phyloP scores from a whole-genome alignment of 2,329 filamentous ascomycete genomes.

The Exophiala xenobiotica region DNA sequence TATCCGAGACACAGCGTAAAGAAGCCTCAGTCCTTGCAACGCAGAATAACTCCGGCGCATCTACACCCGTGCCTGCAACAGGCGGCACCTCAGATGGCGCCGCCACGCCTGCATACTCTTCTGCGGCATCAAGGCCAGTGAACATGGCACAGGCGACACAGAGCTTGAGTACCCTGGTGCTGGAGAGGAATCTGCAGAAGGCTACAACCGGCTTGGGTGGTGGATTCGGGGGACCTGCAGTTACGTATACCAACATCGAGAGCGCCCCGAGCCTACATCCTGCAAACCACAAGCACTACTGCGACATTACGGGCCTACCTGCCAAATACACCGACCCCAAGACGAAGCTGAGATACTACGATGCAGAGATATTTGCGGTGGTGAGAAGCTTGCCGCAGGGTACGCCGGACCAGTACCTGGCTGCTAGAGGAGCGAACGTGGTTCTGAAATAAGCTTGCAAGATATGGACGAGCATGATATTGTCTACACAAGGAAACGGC shows the following conservation, averaged over 20 bases:
- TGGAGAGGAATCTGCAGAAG: constrained; percentile 69
- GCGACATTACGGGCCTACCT: constrained; percentile 91
- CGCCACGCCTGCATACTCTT: constrained; percentile 36
- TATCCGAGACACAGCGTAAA: constrained; percentile 81
- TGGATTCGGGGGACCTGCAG: constrained; percentile 58
- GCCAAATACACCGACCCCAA: constrained; percentile 93
- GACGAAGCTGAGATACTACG: constrained; percentile 86
- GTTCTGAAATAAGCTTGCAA: constrained; percentile 70
- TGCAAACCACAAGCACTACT: constrained; percentile 82
- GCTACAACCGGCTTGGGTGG: constrained; percentile 10
- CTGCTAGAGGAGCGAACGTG: constrained; percentile 86
- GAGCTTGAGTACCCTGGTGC: constrained; percentile 79
- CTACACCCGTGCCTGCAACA: constrained; percentile 58
- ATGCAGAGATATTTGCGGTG: constrained; percentile 84
- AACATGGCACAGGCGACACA: constrained; percentile 89
- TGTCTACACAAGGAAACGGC: constrained; percentile 1
- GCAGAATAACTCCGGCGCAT: constrained; percentile 76
- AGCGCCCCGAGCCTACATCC: constrained; percentile 80
- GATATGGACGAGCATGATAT: too few species aligned
- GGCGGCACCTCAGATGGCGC: constrained; percentile 42
- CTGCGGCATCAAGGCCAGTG: constrained; percentile 47
- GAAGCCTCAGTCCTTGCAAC: constrained; percentile 88
- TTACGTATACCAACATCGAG: constrained; percentile 96
- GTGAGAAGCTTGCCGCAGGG: constrained; percentile 79
- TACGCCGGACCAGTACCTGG: constrained; percentile 82